Base-by-base conservation (phyloP, 129 eudicot genomes). In the Flaveria bidentis region DNA sequence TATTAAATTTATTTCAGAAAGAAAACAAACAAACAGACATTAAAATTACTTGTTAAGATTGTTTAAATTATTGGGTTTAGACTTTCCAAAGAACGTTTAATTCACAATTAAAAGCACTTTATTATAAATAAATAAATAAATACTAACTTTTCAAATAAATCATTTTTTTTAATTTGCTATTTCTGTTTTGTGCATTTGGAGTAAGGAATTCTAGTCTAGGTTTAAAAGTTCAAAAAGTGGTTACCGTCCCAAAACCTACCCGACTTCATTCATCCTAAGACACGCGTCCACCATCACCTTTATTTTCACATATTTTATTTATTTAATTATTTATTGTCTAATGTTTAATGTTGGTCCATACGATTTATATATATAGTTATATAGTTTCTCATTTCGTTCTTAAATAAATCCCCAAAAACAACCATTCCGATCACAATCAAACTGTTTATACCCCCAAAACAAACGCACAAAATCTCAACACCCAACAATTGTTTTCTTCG, bases 181-280 rank as follows among this genome's bases (percentile, higher is more conserved):
- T 3, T 55, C 17, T 6, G 62, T 55, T 7, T 55, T 55, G 13
- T 45, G 50, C 50, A 8, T 45, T 45, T 45, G 41, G 41, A 36
- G 41, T 5, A 36, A 36, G 41, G 41, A 36, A 36, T 5, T 36
- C 41, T 36, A 36, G 41, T 36, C 41, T 36, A 36, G 41, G 17
- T 12, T 16, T 16, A 50, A 30, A 14, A 7, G 7, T 52, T 76
- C 15, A 20, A 77, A 55, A 67, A 36, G 56, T 57, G 3, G 76
- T 44, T 69, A 71, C 62, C 70, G 61, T 36, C 81, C 62, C 51
- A 63, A 56, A 55, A 77, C 81, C 76, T 77, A 69, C 76, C 17
- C 76, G 18, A 17, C 18, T 25, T 68, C 61, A 68, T 55, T 56
- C 11, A 44, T 6, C 2, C 46, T 39, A 42, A 25, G 61, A 68